A percentile compares a stretch with the other conserved stretches of the same genome.
Conservation (phyloP, 208 protist species). For the Leishmania arabica region DNA sequence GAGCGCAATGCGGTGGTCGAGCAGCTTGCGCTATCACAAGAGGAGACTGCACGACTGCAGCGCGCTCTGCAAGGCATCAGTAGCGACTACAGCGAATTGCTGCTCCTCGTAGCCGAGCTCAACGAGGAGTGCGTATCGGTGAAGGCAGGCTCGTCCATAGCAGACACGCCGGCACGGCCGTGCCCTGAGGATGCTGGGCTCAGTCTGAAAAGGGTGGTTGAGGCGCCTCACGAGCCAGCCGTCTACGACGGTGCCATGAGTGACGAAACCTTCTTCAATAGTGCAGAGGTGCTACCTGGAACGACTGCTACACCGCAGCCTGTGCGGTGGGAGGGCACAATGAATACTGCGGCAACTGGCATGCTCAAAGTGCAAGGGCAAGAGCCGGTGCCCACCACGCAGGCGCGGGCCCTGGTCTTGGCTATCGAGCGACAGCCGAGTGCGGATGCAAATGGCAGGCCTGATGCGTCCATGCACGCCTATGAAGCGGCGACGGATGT, state of each 20-base stretch:
- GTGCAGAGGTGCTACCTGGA: neutral
- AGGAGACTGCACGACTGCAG: constrained; percentile 17
- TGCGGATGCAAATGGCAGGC: neutral
- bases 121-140: constrained; percentile 37
- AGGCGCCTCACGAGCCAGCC: neutral
- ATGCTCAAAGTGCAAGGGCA: neutral
- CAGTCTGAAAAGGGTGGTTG: neutral
- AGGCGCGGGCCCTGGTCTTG: neutral
- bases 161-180: constrained; percentile 18
- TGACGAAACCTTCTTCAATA: neutral
- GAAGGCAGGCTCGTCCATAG: constrained; percentile 18
- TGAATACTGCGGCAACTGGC: neutral
- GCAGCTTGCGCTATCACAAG: constrained; percentile 7
- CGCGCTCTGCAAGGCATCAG: constrained; percentile 23
- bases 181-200: constrained; percentile 1
- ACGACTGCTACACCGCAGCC: neutral
- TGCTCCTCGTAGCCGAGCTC: constrained; percentile 63
- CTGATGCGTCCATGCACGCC: neutral
- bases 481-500: constrained; percentile 12
- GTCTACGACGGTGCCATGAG: neutral
- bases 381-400: neutral
- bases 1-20: constrained; percentile 21
- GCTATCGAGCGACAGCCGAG: neutral
- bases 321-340: neutral
- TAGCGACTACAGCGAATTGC: constrained; percentile 53